Conservation (phyloP, 2,329 filamentous ascomycete genomes). For the Exophiala sideris region DNA sequence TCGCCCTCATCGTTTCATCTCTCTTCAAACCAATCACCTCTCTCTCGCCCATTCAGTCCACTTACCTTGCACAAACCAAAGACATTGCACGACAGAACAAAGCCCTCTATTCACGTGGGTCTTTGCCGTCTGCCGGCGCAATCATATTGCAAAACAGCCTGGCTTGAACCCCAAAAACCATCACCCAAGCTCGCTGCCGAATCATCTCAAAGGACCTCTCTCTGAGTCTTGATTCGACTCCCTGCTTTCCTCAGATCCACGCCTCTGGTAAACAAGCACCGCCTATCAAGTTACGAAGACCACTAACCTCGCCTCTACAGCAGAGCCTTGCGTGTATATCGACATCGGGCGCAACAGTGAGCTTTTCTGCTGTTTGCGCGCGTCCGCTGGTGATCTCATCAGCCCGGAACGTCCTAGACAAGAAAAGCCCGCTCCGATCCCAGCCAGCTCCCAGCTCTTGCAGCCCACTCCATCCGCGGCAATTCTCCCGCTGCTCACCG, state of each 20-base stretch:
- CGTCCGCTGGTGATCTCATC: slow-evolving; percentile 18
- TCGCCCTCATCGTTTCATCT: slow-evolving; percentile 22
- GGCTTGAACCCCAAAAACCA: slow-evolving; percentile 1
- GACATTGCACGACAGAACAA: background rate
- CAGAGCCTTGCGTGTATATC: slow-evolving; percentile 16
- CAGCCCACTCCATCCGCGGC: slow-evolving; percentile 6
- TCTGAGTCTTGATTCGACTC: slow-evolving; percentile 22
- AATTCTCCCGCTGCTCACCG: slow-evolving; percentile 14
- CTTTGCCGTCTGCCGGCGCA: too few species aligned
- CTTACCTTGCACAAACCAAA: slow-evolving; percentile 4
- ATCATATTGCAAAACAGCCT: too few species aligned
- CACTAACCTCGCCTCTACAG: slow-evolving; percentile 5
- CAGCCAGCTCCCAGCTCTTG: background rate
- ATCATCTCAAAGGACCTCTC: slow-evolving; percentile 13
- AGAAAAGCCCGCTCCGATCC: slow-evolving; percentile 2
- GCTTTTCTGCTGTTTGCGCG: background rate
- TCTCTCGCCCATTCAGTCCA: slow-evolving; percentile 10
- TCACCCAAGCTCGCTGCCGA: slow-evolving; percentile 11
- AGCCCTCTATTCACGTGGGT: slow-evolving; percentile 15
- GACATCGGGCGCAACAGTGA: background rate
- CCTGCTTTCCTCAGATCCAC: slow-evolving; percentile 17
- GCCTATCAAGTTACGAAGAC: slow-evolving; percentile 16
- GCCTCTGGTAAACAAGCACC: slow-evolving; percentile 21
- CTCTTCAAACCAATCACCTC: slow-evolving; percentile 23
- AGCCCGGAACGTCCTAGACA: slow-evolving; percentile 5